Evolutionary conservation across 2,329 filamentous ascomycete genomes (phyloP), one percentile per base, ranked within the genome.

Genomic region (Penicillium sp.): DNA sequence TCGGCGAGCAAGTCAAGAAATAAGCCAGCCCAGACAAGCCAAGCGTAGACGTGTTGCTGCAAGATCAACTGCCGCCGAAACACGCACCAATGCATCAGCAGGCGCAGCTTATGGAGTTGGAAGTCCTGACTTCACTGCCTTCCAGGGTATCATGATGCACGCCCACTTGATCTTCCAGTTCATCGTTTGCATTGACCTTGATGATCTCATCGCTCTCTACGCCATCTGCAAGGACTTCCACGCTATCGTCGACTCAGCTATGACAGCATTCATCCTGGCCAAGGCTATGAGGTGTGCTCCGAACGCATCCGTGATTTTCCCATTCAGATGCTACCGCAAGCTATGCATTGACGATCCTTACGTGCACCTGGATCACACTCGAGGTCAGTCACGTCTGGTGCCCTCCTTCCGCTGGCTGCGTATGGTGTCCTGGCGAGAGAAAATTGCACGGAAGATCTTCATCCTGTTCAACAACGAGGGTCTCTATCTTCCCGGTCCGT

Each of bases 361-460:
- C 1, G 24, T 52, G 18, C 20, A 52, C 62, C 61, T 42, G 59
- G 64, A 56, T 62, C 65, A 21, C 66, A 62, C 49, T 55, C 56
- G 54, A 63, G 68, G 3, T 59, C 50, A 74, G 28, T 67, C 77
- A 26, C 83, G 79, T 47, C 71, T 71, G 21, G 79, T 89, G 1
- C 88, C 89, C 0, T 80, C 82, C 7, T 74, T 93, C 48, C 76
- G 77, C 46, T 94, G 88, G 81, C 76, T 90, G 6, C 78, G 82
- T 56, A 85, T 93, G 81, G 77, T 90, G 0, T 69, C 83, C 60
- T 81, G 77, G 58, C 79, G 86, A 11, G 75, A 87, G 61, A 74
- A 76, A 40, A 78, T 78, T 35, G 78, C 83, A 59, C 74, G 79
- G 24, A 82, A 89, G 62, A 88, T 91, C 61, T 68, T 88, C n/a